phyloP scores from a whole-genome alignment of 23 red algal genomes.

The Gracilaria gracilis region DNA sequence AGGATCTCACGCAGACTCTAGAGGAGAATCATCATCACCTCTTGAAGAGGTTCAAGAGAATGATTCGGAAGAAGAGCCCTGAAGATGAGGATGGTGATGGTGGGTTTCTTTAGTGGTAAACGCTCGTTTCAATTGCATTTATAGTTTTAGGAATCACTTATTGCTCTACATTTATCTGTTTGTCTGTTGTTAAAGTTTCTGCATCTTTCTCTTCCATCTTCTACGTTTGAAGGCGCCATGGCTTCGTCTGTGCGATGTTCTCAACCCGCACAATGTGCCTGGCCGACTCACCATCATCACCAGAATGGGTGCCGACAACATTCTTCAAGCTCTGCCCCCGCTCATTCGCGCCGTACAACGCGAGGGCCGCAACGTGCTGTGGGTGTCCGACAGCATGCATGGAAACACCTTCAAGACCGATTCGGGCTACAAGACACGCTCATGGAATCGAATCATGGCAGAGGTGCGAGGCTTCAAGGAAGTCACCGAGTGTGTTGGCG shows the following conservation, averaged over 20 bases:
- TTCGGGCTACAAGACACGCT: slow-evolving; percentile 91
- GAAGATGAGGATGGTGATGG: too few species aligned
- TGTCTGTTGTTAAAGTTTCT: too few species aligned
- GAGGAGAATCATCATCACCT: too few species aligned
- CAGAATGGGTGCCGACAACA: slow-evolving; percentile 93
- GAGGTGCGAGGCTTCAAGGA: slow-evolving; percentile 98
- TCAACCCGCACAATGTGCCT: slow-evolving; percentile 95
- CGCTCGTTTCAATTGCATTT: too few species aligned
- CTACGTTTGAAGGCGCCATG: too few species aligned
- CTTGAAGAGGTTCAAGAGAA: too few species aligned
- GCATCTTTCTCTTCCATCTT: too few species aligned
- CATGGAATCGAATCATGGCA: slow-evolving; percentile 84
- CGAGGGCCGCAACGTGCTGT: slow-evolving; percentile 81
- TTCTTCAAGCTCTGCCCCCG: slow-evolving; percentile 84
- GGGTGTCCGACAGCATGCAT: slow-evolving; percentile 98
- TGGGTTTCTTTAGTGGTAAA: too few species aligned
- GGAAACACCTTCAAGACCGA: slow-evolving; percentile 94
- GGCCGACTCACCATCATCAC: slow-evolving; percentile 95
- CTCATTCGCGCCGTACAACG: slow-evolving; percentile 80
- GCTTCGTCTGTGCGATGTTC: slow-evolving; percentile 85
- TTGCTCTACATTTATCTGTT: too few species aligned
- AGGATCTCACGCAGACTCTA: too few species aligned
- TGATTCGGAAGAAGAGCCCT: too few species aligned
- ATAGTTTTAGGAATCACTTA: too few species aligned
- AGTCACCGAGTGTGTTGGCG: slow-evolving; percentile 97